Conservation (phyloP, 805 yeast species). For the Kazachstania africana region DNA sequence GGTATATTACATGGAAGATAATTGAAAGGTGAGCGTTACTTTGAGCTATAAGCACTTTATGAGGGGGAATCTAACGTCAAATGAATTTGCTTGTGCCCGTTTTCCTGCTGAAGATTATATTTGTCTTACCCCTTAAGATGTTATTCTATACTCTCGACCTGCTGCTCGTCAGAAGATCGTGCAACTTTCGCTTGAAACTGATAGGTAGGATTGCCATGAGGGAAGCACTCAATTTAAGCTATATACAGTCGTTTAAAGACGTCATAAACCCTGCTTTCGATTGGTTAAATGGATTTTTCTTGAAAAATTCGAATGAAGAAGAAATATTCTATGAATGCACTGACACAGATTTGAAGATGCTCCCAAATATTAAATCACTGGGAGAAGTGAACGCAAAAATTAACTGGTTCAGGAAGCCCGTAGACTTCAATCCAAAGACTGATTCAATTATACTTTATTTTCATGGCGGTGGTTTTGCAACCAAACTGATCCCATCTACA, state of each 20-base stretch:
- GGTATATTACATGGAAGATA: too few relatives aligned
- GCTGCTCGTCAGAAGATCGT: too few relatives aligned
- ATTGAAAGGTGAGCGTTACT: too few relatives aligned
- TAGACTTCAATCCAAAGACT: constrained; percentile 6
- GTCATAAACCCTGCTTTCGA: constrained; percentile 10
- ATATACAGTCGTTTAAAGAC: constrained; percentile 4
- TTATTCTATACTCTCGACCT: too few relatives aligned
- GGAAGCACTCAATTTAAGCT: constrained; percentile 8
- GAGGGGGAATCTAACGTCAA: too few relatives aligned
- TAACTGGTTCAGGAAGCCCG: constrained; percentile 8
- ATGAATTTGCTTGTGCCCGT: too few relatives aligned
- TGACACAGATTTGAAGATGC: neutral
- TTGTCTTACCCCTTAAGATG: constrained; percentile 3
- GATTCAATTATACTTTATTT: constrained; percentile 13
- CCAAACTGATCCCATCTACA: constrained; percentile 8
- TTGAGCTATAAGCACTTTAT: too few relatives aligned
- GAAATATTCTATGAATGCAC: neutral
- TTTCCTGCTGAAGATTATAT: constrained; percentile 5
- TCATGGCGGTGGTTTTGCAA: constrained; percentile 22
- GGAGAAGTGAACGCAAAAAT: neutral
- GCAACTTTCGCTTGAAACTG: neutral
- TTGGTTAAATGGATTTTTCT: constrained; percentile 1
- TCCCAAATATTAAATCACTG: neutral
- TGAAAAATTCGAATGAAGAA: too few relatives aligned
- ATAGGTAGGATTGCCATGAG: constrained; percentile 7